phyloP scores from a whole-genome alignment of 2,329 filamentous ascomycete genomes.

The Fusarium keratoplasticum region DNA sequence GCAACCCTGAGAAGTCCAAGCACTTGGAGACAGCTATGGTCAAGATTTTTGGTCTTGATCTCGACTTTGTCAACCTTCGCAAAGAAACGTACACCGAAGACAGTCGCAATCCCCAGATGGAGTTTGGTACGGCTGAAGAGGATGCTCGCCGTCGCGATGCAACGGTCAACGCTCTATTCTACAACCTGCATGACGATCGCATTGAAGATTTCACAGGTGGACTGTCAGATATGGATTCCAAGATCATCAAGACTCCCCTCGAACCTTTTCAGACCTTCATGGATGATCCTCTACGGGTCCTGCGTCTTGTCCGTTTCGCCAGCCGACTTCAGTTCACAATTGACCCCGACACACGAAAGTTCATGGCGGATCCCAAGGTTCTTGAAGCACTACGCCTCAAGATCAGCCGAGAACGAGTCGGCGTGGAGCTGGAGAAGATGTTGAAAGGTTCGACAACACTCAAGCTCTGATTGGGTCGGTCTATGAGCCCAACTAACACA shows the following conservation, averaged over 20 bases:
- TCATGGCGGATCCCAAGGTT: conserved; percentile 85
- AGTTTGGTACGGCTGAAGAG: conserved; percentile 92
- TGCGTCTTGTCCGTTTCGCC: conserved; percentile 90
- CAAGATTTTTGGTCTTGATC: conserved; percentile 84
- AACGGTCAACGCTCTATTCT: conserved; percentile 95
- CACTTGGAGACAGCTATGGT: conserved; percentile 93
- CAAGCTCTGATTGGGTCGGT: neutral
- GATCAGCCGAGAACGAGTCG: conserved; percentile 91
- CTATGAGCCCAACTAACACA: conserved; percentile 4
- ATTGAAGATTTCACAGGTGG: conserved; percentile 91
- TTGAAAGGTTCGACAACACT: conserved; percentile 67
- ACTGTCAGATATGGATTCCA: conserved; percentile 76
- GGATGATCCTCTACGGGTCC: conserved; percentile 89
- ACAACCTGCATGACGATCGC: conserved; percentile 82
- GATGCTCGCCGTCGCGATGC: conserved; percentile 92
- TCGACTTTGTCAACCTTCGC: conserved; percentile 94
- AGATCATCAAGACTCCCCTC: conserved; percentile 85
- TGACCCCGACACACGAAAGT: conserved; percentile 72
- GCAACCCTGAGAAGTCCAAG: conserved; percentile 96
- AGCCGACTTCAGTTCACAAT: conserved; percentile 86
- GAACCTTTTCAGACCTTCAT: conserved; percentile 92
- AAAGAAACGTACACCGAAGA: conserved; percentile 93
- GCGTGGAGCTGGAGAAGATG: conserved; percentile 92
- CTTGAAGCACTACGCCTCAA: conserved; percentile 83
- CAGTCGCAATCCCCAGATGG: conserved; percentile 90